Percentiles rank a stretch among this genome's conserved stretches.
Evolutionary conservation across 2,329 filamentous ascomycete species (phyloP).

Genomic region (Paraphaeosphaeria minitans): DNA sequence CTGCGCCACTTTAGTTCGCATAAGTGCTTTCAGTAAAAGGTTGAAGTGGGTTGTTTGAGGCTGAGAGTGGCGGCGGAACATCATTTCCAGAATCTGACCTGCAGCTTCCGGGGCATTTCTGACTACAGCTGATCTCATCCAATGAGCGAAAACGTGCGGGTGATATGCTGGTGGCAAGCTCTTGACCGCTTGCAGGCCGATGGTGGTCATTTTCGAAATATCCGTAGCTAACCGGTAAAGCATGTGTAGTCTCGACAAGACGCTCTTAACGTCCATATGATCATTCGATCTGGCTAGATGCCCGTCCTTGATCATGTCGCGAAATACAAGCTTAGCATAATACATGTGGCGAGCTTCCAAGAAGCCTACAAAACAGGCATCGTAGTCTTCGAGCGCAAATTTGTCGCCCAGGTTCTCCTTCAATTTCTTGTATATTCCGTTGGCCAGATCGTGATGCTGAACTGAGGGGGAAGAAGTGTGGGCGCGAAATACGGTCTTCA

Average conservation of each 20-base stretch:
- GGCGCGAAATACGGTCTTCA: conserved; percentile 72
- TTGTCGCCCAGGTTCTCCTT: conserved; percentile 62
- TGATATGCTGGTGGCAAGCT: conserved; percentile 63
- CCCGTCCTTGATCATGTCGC: conserved; percentile 78
- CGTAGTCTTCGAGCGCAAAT: conserved; percentile 76
- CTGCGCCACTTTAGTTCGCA: conserved; percentile 53
- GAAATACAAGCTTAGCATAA: conserved; percentile 76
- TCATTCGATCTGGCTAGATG: conserved; percentile 50
- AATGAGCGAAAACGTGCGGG: conserved; percentile 84
- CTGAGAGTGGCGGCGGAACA: conserved; percentile 70
- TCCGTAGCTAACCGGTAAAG: conserved; percentile 37
- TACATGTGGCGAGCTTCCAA: conserved; percentile 68
- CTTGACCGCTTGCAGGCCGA: conserved; percentile 51
- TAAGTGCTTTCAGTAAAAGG: conserved; percentile 78
- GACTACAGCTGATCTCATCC: conserved; percentile 83
- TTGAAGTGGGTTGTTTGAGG: conserved; percentile 80
- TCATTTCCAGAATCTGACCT: conserved; percentile 73
- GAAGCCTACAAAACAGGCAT: conserved; percentile 73
- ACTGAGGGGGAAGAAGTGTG: conserved; percentile 59
- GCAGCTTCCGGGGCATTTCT: conserved; percentile 66
- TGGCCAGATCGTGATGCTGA: conserved; percentile 57
- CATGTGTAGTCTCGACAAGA: conserved; percentile 33
- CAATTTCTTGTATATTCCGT: conserved; percentile 56
- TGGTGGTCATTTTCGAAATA: conserved; percentile 35
- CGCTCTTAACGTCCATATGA: conserved; percentile 20